A percentile compares a stretch with the other conserved stretches of the same genome.
Evolutionary conservation across 2,329 filamentous ascomycete species (phyloP).

Genomic region (Aureobasidium sp.): DNA sequence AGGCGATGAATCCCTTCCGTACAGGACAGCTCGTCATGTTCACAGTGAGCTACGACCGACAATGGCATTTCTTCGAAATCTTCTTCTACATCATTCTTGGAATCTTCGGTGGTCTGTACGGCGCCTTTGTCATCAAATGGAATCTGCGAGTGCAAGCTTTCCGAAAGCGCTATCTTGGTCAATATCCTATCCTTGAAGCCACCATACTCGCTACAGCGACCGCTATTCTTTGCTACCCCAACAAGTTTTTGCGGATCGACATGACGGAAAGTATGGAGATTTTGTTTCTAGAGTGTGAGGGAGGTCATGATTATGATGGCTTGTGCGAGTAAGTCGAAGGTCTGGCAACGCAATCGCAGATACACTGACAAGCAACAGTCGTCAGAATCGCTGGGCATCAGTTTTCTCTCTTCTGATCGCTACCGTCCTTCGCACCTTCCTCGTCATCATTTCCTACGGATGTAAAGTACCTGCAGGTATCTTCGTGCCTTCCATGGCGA

Average conservation of each 20-base stretch:
- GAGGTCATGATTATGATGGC: constrained; percentile 76
- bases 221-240: constrained; percentile 91
- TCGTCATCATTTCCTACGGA: constrained; percentile 94
- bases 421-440: constrained; percentile 67
- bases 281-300: constrained; percentile 87
- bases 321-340: constrained; percentile 61
- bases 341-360: background rate
- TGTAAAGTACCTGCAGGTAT: constrained; percentile 98
- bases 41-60: constrained; percentile 87
- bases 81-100: constrained; percentile 88
- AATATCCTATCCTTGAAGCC: constrained; percentile 79
- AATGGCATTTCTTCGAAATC: constrained; percentile 96
- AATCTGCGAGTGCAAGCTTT: constrained; percentile 87
- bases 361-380: constrained; percentile 24
- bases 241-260: constrained; percentile 89
- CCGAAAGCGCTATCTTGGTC: constrained; percentile 79
- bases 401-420: constrained; percentile 69
- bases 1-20: constrained; percentile 93
- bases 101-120: constrained; percentile 88
- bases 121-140: constrained; percentile 96
- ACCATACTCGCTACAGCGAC: constrained; percentile 75
- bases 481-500: constrained; percentile 96
- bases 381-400: constrained; percentile 65
- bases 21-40: constrained; percentile 99
- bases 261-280: constrained; percentile 99